Base-by-base conservation (phyloP, 2,329 filamentous ascomycete species). In the Colletotrichum sojae region DNA sequence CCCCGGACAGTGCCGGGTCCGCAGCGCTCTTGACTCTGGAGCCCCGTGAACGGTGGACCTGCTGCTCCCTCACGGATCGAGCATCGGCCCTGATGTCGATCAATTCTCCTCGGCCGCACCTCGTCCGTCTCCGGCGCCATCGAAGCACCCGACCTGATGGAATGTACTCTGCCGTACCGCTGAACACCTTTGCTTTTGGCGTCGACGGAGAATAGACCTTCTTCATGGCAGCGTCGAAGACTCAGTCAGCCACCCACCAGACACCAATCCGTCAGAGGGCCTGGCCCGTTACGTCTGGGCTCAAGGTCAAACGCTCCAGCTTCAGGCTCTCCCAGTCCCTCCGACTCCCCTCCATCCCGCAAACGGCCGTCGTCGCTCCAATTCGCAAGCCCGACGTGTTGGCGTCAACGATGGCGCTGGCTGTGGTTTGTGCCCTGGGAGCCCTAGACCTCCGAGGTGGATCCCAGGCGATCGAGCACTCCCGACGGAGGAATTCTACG, bases 51-150 rank as follows among this genome's bases (percentile, higher is more conserved):
- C 16, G 16, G 16, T 51, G 25, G 31, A 57, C 20, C 27, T 46
- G 20, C 52, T 58, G 52, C 36, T 15, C 52, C 25, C 52, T 46
- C 54, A 59, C 61, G 49, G 43, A 69, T 65, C 66, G 43, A 69
- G 40, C 27, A 53, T n/a, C 54, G 66, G 53, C 55, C 66, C 48
- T 51, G 16, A 31, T 27, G 54, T 55, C 62, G 31, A 46, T 66
- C 62, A 12, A 12, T 16, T 27, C 31, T 54, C 49, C 18, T 31
- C 53, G 16, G 48, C 48, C 22, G 20, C 46, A 25, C 27, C 49
- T 27, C 51, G 54, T 49, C 65, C 61, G 65, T 68, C 54, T 59
- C 18, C 65, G 61, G 65, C 31, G 31, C 18, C 46, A 59, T 53
- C 61, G 40, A 59, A 15, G 45, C 46, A 22, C 10, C 46, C 18